Base-by-base conservation (phyloP, 2,329 filamentous ascomycete species). In the Exserohilum turcica region DNA sequence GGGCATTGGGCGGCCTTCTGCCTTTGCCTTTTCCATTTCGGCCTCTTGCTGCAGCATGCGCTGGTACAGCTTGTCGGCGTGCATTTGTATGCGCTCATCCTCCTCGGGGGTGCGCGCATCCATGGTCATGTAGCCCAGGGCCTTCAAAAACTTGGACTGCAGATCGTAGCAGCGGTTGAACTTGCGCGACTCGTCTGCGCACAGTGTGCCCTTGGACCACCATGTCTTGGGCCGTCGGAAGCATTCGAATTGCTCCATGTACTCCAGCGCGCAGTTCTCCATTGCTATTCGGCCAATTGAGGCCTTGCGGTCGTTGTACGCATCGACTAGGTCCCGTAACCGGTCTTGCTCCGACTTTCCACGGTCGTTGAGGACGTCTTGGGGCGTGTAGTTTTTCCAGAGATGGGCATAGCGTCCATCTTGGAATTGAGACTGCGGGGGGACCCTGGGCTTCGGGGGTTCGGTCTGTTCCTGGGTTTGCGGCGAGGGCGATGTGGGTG, bases 211-310 rank as follows among this genome's bases (percentile, higher is more conserved):
- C 62, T 84, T 83, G 61, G 89, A 85, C 66, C 78, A 76, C 79
- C 85, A 85, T 43, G 80, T 82, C 31, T 59, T 54, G 24, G 92
- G 92, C 48, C 82, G 80, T 66, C 84, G 83, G 81, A 94, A 94
- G 80, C 94, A 99, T 42, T 88, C 82, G 55, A 87, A 86, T 80
- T 95, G 88, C 53, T 88, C 87, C 70, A 91, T 82, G 77, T 97
- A 91, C 72, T 96, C 91, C 56, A 92, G 75, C 1, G 91, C 88
- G 75, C 94, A 99, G 74, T 97, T 99, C 78, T 99, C 94, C 68
- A 96, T 80, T 8, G 93, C 92, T 1, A 91, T 90, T 36, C 84
- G 82, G 27, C 90, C 90, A 57, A 97, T 90, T 49, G 86, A 83
- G 29, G 85, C 83, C 71, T 89, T 91, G 57, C 92, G 86, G 70